phyloP scores from a whole-genome alignment of 2,329 filamentous ascomycete species.

The Colletotrichum sp. region DNA sequence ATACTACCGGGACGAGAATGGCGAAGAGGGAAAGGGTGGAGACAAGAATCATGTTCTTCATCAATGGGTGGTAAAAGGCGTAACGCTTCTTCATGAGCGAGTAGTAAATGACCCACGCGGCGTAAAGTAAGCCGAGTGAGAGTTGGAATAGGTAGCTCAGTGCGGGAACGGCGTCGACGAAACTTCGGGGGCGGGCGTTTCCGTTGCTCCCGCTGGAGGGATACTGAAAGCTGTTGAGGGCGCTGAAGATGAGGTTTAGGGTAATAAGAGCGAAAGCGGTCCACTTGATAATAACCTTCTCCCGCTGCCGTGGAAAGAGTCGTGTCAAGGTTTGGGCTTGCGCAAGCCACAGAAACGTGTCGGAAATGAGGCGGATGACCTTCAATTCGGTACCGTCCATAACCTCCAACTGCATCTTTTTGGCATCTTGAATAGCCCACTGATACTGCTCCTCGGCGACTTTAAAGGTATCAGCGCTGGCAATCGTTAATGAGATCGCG shows the following conservation, averaged over 20 bases:
- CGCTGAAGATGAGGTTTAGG: conserved; percentile 88
- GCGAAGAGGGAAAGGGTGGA: conserved; percentile 79
- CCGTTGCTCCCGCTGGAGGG: conserved; percentile 55
- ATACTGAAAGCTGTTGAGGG: conserved; percentile 83
- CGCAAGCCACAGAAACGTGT: conserved; percentile 95
- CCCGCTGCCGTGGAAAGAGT: conserved; percentile 92
- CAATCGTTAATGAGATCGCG: conserved; percentile 88
- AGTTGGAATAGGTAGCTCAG: conserved; percentile 91
- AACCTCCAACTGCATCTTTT: conserved; percentile 76
- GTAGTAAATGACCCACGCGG: conserved; percentile 94
- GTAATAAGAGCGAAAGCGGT: conserved; percentile 93
- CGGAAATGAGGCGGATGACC: conserved; percentile 89
- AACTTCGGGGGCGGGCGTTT: conserved; percentile 71
- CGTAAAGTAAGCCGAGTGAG: conserved; percentile 84
- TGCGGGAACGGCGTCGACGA: conserved; percentile 89
- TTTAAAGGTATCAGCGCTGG: conserved; percentile 87
- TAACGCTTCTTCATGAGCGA: conserved; percentile 90
- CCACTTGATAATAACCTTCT: conserved; percentile 99
- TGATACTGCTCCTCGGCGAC: conserved; percentile 85
- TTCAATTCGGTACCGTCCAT: conserved; percentile 86
- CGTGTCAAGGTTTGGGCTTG: conserved; percentile 97
- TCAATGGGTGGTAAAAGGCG: conserved; percentile 87
- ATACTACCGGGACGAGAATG: conserved; percentile 88
- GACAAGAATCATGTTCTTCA: conserved; percentile 87
- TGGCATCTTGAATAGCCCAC: conserved; percentile 80